Evolutionary conservation across 225 moss, liverwort and hornwort genomes (phyloP), one percentile per base, ranked within the genome.

Genomic region (Sphagnum contortum): DNA sequence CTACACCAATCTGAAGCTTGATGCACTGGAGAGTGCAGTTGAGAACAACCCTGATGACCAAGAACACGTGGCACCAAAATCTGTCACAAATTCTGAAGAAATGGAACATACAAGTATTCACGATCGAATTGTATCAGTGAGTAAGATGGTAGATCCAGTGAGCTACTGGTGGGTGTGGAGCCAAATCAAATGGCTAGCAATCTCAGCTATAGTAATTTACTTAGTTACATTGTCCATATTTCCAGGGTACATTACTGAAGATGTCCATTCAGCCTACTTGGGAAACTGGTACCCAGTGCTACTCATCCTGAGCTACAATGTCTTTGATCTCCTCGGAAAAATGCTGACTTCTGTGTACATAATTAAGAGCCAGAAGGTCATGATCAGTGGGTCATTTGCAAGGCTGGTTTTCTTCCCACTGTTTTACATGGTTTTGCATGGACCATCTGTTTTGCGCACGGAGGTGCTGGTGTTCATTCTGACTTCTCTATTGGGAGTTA

Each of bases 261-360:
- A 94, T 62, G 94, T 94, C 47, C 81, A 84, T 53, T 94, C 94
- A 4, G 65, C 67, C 5, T 59, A 60, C 53, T 70, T 94, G 13
- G 83, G 79, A 44, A 89, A 94, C 68, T 94, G 94, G 94, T 94
- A 88, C 58, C 83, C 89, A 8, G 76, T 94, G 48, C 50, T 94
- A 54, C 82, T 94, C 5, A 84, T 94, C 49, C 57, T 65, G 5
- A 44, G 70, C 13, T 94, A 80, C 68, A 84, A 94, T 64, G 56
- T 89, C 8, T 82, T 76, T 55, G 91, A 94, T 57, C 71, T 94
- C 65, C 63, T 74, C 4, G 94, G 94, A 53, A 94, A 94, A 57
- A 64, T 71, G 11, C 63, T 83, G 48, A 88, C 91, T 54, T 64
- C 78, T 45, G 57, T 81, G 12, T 84, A 78, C 71, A 61, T 78